Percentiles rank a stretch among this genome's conserved stretches.
Evolutionary conservation across 2,329 filamentous ascomycete species (phyloP).

Genomic region (Colletotrichum tropicale): DNA sequence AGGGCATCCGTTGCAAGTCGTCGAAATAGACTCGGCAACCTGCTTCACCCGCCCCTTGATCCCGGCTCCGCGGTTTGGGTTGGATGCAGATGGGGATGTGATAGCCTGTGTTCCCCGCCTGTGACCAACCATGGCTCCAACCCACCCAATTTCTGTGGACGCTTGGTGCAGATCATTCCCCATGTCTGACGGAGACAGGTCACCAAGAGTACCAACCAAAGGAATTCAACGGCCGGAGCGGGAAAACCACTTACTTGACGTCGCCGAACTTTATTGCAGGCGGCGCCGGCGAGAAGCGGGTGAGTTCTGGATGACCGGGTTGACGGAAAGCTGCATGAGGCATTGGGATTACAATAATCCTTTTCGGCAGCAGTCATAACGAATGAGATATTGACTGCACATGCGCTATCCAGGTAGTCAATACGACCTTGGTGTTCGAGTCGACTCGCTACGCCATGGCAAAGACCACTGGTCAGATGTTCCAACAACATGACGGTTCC

Average conservation of each 20-base stretch:
- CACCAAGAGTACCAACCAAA: background rate
- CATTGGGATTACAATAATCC: background rate
- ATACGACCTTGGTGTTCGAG: too few species aligned
- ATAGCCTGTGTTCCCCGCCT: background rate
- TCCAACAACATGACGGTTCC: background rate
- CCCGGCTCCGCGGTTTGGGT: constrained; percentile 21
- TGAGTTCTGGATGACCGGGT: background rate
- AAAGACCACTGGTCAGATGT: background rate
- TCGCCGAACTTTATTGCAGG: background rate
- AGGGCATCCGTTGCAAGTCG: constrained; percentile 17
- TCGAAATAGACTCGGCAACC: constrained; percentile 19
- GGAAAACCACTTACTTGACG: background rate
- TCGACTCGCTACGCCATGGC: background rate
- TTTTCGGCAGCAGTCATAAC: background rate
- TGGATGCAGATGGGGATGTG: constrained; percentile 15
- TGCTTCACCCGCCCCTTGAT: constrained; percentile 15
- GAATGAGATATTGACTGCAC: background rate
- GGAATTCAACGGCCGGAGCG: background rate
- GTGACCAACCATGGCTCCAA: background rate
- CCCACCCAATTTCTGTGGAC: background rate
- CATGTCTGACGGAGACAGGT: background rate
- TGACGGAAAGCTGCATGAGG: background rate
- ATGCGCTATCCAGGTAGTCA: background rate
- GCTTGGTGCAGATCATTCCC: constrained; percentile 21
- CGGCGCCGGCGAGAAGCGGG: background rate